Evolutionary conservation across 768 basidiomycete genomes (phyloP).

Genomic region (Lactifluus volemus): DNA sequence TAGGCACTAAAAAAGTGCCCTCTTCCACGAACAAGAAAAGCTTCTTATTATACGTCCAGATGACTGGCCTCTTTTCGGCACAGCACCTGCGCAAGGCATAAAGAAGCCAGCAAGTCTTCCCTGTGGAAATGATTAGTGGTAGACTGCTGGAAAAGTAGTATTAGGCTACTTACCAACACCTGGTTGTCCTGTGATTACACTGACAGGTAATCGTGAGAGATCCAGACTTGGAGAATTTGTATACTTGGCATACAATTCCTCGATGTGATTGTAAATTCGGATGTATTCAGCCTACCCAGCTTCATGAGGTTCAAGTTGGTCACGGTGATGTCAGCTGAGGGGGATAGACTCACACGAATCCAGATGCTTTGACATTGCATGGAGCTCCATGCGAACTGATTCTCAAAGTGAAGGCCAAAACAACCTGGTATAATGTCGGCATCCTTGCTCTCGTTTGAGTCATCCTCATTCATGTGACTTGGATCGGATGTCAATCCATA

Average conservation of each 20-base stretch:
- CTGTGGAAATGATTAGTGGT: neutral
- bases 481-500: too few relatives aligned
- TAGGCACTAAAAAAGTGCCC: neutral
- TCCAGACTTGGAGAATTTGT: neutral
- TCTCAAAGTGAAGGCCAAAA: neutral
- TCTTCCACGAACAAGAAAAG: neutral
- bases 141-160: neutral
- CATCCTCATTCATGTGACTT: too few relatives aligned
- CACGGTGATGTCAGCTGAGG: neutral
- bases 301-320: neutral
- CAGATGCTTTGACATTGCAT: neutral
- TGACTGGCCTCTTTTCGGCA: neutral
- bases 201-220: neutral
- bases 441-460: too few relatives aligned
- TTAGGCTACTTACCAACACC: too few relatives aligned
- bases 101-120: neutral
- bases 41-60: neutral
- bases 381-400: neutral
- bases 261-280: neutral
- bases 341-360: neutral
- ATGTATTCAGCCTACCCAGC: neutral
- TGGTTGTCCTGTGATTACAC: neutral
- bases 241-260: neutral
- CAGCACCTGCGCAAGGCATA: neutral
- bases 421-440: too few relatives aligned